Conservation (phyloP, 1,284 basidiomycete genomes). For the Apiotrichum akiyoshidainum region DNA sequence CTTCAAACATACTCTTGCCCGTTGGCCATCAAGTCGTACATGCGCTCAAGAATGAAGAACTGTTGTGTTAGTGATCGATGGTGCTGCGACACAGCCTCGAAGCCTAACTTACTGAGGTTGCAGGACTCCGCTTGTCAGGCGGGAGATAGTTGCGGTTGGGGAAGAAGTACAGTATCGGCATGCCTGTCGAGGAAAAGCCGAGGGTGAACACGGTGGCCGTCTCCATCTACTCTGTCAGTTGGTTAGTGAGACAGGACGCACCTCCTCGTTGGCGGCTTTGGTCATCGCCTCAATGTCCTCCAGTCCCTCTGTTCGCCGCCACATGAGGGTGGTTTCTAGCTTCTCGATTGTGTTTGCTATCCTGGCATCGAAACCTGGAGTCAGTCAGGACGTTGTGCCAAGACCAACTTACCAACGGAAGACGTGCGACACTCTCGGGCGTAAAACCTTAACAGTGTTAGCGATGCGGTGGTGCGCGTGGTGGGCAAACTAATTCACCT, state of each 20-base stretch:
- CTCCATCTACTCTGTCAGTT: conserved; percentile 13
- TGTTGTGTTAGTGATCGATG: conserved; percentile 1
- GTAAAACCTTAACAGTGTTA: too few relatives aligned
- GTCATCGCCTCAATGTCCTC: conserved; percentile 40
- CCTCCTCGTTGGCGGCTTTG: conserved; percentile 31
- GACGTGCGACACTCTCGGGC: too few relatives aligned
- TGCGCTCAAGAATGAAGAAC: conserved; percentile 44
- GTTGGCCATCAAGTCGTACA: conserved; percentile 38
- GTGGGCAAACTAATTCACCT: too few relatives aligned
- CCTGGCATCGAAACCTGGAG: background rate
- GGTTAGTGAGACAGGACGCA: conserved; percentile 8
- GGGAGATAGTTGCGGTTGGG: conserved; percentile 31
- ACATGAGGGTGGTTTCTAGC: conserved; percentile 38
- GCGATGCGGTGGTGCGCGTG: too few relatives aligned
- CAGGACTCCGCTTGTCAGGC: conserved; percentile 22
- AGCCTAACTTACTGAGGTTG: background rate
- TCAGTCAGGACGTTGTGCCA: background rate
- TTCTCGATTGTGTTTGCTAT: conserved; percentile 25
- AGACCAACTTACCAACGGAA: too few relatives aligned
- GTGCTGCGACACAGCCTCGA: background rate
- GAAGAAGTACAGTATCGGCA: conserved; percentile 43
- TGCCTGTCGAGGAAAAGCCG: conserved; percentile 29
- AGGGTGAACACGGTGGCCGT: conserved; percentile 34
- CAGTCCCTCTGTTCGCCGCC: conserved; percentile 35
- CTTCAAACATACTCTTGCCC: conserved; percentile 23